These are phyloP conservation scores for Artomyces pyxidatus DNA, from an alignment of 768 basidiomycete genomes.

Conservation along the genomic window DNA sequence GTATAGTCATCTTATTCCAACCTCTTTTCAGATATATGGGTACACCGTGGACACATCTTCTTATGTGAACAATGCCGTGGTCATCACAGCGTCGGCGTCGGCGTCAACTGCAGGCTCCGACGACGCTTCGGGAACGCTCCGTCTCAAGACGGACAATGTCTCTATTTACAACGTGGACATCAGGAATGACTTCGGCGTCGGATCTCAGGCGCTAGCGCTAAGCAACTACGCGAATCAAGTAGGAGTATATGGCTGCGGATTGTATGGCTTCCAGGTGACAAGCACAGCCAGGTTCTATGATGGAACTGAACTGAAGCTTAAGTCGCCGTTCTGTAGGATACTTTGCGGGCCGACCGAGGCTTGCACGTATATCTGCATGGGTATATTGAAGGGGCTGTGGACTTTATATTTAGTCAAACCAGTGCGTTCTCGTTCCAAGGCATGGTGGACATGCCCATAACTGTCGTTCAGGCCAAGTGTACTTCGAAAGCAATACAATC, in stretches of 20 bases:
- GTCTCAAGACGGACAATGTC: slow-evolving; percentile 33
- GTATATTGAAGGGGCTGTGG: slow-evolving; percentile 39
- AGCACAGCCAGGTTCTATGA: slow-evolving; percentile 10
- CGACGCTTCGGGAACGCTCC: slow-evolving; percentile 40
- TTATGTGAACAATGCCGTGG: slow-evolving; percentile 13
- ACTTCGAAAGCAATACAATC: slow-evolving; percentile 43
- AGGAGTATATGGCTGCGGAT: slow-evolving; percentile 12
- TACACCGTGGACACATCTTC: slow-evolving; percentile 14
- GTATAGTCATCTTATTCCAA: too few species aligned
- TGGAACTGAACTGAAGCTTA: too few species aligned
- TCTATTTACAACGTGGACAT: slow-evolving; percentile 43
- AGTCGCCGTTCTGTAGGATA: slow-evolving; percentile 28
- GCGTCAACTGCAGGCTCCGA: slow-evolving; percentile 29
- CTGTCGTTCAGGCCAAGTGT: slow-evolving; percentile 22
- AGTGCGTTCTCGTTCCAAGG: slow-evolving; percentile 3
- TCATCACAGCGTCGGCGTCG: slow-evolving; percentile 9
- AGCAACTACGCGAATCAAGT: slow-evolving; percentile 38
- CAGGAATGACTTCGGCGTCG: slow-evolving; percentile 37
- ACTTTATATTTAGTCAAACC: slow-evolving; percentile 42
- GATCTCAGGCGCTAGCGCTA: slow-evolving; percentile 40
- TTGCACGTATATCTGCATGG: slow-evolving; percentile 36
- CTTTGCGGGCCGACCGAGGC: slow-evolving; percentile 37
- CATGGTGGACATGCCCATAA: not conserved
- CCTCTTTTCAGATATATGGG: slow-evolving; percentile 16
- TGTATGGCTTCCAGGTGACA: slow-evolving; percentile 14